Base-by-base conservation (phyloP, 1,284 basidiomycete species). In the Apiotrichum gamsii region DNA sequence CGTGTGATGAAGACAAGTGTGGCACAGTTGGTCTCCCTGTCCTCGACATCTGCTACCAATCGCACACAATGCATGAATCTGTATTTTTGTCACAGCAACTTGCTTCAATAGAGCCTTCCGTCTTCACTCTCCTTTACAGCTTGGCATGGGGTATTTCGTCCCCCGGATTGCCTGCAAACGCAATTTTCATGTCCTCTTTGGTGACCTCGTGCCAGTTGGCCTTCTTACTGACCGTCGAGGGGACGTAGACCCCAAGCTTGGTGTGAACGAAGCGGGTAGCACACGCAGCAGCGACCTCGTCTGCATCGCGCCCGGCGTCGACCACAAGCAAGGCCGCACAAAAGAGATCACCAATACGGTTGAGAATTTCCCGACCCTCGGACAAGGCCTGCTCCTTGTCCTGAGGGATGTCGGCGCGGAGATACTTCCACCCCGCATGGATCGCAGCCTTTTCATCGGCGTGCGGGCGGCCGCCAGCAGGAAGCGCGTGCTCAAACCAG, bases 241-340 rank as follows among this genome's bases (percentile, higher is more conserved):
- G 8, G 5, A 23, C 21, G 11, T 28, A 11, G 8, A 11, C 39
- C 3, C 10, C 29, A 13, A 31, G 30, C 21, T 11, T 28, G 25
- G 25, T 28, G 25, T 28, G 25, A 6, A 11, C 25, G 32, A 51
- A 54, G n/a, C 53, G 46, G 23, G 43, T 30, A 5, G 46, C 53
- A 5, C 37, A 29, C 33, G 47, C 49, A 10, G 21, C 18, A 8
- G 53, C 53, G 19, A 49, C 32, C 8, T 43, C 23, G 43, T 48
- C 43, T 18, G 37, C 46, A 30, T 54, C 52, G 5, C 49, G 39
- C 37, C 43, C 43, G 0, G 53, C 53, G 34, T 54, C 53, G 23
- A 47, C 46, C 15, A 51, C 30, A 2, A 54, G 43, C 10, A 54
- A 43, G 21, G 49, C 39, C 3, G 53, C 53, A 4, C 32, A 24